These are phyloP conservation scores for Dioscorea dumetorum DNA, from an alignment of 106 monocot species.

Conservation along the genomic window DNA sequence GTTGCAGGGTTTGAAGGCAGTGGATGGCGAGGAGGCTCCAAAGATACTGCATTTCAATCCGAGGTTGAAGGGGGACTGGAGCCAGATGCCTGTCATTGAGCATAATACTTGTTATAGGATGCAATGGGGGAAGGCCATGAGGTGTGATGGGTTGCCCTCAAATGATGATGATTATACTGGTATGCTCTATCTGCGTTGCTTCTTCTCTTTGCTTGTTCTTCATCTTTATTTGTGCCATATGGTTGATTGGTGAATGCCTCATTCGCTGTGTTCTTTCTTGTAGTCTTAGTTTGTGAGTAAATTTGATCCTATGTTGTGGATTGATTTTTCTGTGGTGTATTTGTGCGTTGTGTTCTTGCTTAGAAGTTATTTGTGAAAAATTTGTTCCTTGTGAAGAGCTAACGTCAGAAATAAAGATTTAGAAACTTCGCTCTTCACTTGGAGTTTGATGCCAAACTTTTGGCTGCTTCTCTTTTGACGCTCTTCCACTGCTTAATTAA, in stretches of 20 bases:
- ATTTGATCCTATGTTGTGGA: too few relatives aligned
- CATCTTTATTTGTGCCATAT: not conserved
- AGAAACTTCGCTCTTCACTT: too few relatives aligned
- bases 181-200: not conserved
- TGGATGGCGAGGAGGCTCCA: slow-evolving; percentile 77
- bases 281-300: too few relatives aligned
- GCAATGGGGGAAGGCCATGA: slow-evolving; percentile 76
- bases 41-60: slow-evolving; percentile 84
- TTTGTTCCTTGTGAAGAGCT: too few relatives aligned
- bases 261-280: too few relatives aligned
- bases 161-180: slow-evolving; percentile 49
- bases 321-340: too few relatives aligned
- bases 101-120: slow-evolving; percentile 83
- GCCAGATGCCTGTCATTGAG: slow-evolving; percentile 57
- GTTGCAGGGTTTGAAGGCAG: slow-evolving; percentile 75
- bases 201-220: not conserved
- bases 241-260: not conserved
- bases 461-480: too few relatives aligned
- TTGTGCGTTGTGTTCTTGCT: too few relatives aligned
- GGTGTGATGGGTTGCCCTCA: slow-evolving; percentile 61
- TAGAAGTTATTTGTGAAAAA: too few relatives aligned
- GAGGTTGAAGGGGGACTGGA: slow-evolving; percentile 79
- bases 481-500: too few relatives aligned
- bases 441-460: too few relatives aligned
- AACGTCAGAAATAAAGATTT: too few relatives aligned